Percentiles rank a stretch among this genome's conserved stretches.
These are phyloP conservation scores for Rhynchospora tenuis DNA, from an alignment of 176 grass and related monocot species.

Conservation along the genomic window DNA sequence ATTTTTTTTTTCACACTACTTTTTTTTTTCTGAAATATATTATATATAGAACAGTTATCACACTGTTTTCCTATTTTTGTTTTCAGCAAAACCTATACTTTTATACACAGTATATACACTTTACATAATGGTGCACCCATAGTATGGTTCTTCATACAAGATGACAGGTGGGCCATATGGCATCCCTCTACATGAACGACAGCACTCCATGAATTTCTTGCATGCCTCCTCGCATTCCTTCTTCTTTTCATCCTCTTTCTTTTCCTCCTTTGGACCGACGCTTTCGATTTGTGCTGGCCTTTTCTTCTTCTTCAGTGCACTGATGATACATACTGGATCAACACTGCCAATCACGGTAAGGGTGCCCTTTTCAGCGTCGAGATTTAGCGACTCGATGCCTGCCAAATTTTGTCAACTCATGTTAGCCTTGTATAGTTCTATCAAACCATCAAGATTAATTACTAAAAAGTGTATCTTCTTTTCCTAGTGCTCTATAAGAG, in stretches of 20 bases:
- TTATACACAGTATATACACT: neutral
- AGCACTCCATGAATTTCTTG: conserved; percentile 20
- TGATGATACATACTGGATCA: conserved; percentile 42
- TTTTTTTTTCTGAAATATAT: too few relatives aligned
- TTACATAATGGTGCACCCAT: neutral
- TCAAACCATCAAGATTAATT: neutral
- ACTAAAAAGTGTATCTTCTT: too few relatives aligned
- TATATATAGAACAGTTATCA: neutral
- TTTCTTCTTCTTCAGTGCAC: conserved; percentile 36
- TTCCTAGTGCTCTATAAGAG: neutral
- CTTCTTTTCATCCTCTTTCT: conserved; percentile 35
- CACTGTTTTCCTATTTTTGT: neutral
- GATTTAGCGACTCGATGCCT: conserved; percentile 48
- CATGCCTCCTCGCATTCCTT: conserved; percentile 35
- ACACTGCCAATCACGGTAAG: conserved; percentile 53
- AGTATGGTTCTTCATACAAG: neutral
- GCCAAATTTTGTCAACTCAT: neutral
- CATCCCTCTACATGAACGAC: neutral
- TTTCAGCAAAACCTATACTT: neutral
- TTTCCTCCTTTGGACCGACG: conserved; percentile 28
- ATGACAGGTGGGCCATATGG: neutral
- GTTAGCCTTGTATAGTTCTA: neutral
- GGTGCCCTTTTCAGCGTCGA: conserved; percentile 40
- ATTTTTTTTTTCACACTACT: too few relatives aligned
- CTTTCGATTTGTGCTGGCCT: conserved; percentile 26